Evolutionary conservation across 2,329 filamentous ascomycete genomes (phyloP), one percentile per base, ranked within the genome.

Genomic region (Madurella fahalii): DNA sequence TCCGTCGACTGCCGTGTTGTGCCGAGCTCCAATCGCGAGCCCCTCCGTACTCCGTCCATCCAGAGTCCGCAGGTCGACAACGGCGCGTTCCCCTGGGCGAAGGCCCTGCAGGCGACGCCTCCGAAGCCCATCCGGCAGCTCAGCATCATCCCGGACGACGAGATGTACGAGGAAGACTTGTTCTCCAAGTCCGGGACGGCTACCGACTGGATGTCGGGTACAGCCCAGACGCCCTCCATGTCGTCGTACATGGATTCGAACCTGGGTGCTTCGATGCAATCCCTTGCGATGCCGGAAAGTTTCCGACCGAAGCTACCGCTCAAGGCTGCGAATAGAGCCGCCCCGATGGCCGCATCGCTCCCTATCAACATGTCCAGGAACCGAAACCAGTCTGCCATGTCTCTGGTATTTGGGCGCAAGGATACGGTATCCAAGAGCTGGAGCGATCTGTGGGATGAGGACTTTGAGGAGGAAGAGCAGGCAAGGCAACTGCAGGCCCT

Each of bases 401-500:
- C 89, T 4, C 82, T 87, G 67, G 83, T 93, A 48, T 93, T 95
- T 68, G 89, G 89, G 66, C 84, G 87, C 68, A 82, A 84, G 59
- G 87, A 93, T 44, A 77, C 81, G 46, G 89, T 95, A 46, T 96
- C 94, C 53, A 97, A 97, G 86, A 97, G 94, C 77, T 99, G 94
- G 94, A 96, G 92, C 67, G 94, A 99, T 70, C 84, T 97, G 71
- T 96, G 91, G 87, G 93, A 97, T 56, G 93, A 97, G 70, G 93
- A 97, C 51, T 76, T 78, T 44, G 91, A 94, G 66, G 85, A 88
- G 60, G 84, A 87, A 63, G 83, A 86, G 66, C 79, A 79, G 58
- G 73, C 74, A 56, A 81, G 80, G 60, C 82, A 86, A 68, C 74
- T 82, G 53, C 72, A 79, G 57, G 75, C 75, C 5, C 73, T 87